Conservation (phyloP, 1,284 basidiomycete species). For the Athelia psychrophila region DNA sequence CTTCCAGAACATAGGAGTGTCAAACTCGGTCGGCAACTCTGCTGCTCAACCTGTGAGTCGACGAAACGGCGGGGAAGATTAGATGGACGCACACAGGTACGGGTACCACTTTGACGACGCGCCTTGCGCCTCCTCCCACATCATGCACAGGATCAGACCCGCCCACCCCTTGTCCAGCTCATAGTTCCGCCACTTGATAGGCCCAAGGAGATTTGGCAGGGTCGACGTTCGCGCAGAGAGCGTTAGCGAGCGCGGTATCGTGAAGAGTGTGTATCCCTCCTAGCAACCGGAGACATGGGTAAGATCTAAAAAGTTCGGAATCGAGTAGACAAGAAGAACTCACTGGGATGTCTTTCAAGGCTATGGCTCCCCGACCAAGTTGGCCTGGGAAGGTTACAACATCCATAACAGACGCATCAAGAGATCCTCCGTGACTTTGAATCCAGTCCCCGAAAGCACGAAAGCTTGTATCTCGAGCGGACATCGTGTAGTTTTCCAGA, state of each 20-base stretch:
- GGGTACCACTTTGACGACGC: slow-evolving; percentile 60
- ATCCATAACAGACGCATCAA: slow-evolving; percentile 43
- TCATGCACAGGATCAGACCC: slow-evolving; percentile 89
- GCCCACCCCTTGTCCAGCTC: slow-evolving; percentile 76
- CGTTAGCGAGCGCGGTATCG: slow-evolving; percentile 76
- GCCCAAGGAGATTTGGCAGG: slow-evolving; percentile 58
- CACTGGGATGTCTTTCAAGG: slow-evolving; percentile 70
- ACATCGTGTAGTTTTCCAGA: too few relatives aligned
- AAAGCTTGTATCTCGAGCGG: slow-evolving; percentile 9
- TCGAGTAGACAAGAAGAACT: slow-evolving; percentile 18
- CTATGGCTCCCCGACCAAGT: slow-evolving; percentile 71
- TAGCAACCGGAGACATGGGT: slow-evolving; percentile 22
- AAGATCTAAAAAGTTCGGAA: not conserved
- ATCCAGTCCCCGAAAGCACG: slow-evolving; percentile 41
- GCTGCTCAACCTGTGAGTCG: slow-evolving; percentile 31
- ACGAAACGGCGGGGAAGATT: slow-evolving; percentile 1
- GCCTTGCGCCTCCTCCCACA: slow-evolving; percentile 83
- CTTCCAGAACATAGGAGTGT: slow-evolving; percentile 96
- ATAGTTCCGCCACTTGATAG: slow-evolving; percentile 57
- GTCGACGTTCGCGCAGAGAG: slow-evolving; percentile 79
- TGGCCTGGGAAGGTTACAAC: slow-evolving; percentile 50
- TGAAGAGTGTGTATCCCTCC: slow-evolving; percentile 78
- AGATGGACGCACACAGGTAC: slow-evolving; percentile 58
- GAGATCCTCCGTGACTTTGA: slow-evolving; percentile 32
- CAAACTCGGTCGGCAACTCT: slow-evolving; percentile 71